Evolutionary conservation across 441 rosid genomes (phyloP).

Genomic region (Geranium incanum): DNA sequence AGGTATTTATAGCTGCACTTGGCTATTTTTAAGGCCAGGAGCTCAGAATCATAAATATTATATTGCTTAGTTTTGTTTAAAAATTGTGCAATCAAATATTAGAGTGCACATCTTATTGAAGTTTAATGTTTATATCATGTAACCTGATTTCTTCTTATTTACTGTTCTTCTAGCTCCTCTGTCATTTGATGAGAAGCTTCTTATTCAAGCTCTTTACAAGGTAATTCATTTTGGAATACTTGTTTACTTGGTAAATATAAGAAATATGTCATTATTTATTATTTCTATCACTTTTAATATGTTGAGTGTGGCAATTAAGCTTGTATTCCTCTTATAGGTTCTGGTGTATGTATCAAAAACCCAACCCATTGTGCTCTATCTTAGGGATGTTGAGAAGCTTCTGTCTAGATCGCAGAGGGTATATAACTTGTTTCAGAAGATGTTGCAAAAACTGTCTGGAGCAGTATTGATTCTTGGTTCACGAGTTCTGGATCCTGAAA

Average conservation of each 20-base stretch:
- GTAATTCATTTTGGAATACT: slow-evolving; percentile 26
- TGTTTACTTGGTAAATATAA: not conserved
- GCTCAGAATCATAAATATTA: not conserved
- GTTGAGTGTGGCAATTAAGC: not conserved
- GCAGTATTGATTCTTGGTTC: slow-evolving; percentile 66
- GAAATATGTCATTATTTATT: not conserved
- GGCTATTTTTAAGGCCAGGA: not conserved
- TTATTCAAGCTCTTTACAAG: slow-evolving; percentile 76
- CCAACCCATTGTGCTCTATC: slow-evolving; percentile 58
- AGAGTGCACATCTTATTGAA: too few species aligned
- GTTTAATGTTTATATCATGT: not conserved
- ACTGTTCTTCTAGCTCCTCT: slow-evolving; percentile 38
- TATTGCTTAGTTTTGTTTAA: too few species aligned
- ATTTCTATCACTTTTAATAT: not conserved
- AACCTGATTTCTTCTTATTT: slow-evolving; percentile 5
- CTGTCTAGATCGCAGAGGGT: slow-evolving; percentile 60
- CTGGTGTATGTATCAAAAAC: slow-evolving; percentile 64
- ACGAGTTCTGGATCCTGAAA: slow-evolving; percentile 36
- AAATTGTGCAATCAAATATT: too few species aligned
- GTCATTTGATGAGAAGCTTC: slow-evolving; percentile 85
- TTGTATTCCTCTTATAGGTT: slow-evolving; percentile 39
- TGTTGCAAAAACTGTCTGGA: slow-evolving; percentile 59
- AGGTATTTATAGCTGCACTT: not conserved
- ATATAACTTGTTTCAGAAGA: slow-evolving; percentile 61
- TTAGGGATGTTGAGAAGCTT: slow-evolving; percentile 63